Evolutionary conservation across 208 protist species (phyloP).

Genomic region (Jaenimonas drosophilae): DNA sequence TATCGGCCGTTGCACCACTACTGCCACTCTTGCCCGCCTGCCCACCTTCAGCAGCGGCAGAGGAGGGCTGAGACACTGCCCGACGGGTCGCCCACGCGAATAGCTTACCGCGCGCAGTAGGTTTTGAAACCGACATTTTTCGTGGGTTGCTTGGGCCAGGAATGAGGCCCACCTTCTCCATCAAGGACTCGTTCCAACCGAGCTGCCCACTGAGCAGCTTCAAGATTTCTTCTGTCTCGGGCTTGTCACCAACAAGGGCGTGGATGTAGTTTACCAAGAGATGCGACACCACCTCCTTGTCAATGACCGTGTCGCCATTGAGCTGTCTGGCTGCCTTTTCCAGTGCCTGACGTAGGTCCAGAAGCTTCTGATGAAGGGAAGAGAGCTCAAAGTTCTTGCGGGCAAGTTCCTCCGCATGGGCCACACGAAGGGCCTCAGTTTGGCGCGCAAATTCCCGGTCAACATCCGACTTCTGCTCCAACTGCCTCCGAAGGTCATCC

Average conservation of each 20-base stretch:
- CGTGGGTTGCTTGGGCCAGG: slow-evolving; percentile 59
- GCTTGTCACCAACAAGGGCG: slow-evolving; percentile 24
- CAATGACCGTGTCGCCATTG: slow-evolving; percentile 51
- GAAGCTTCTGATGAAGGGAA: slow-evolving; percentile 60
- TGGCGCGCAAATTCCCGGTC: slow-evolving; percentile 5
- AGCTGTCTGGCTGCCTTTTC: slow-evolving; percentile 51
- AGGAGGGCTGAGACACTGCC: background rate
- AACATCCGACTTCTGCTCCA: background rate
- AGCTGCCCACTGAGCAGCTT: slow-evolving; percentile 67
- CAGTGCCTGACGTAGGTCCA: slow-evolving; percentile 47
- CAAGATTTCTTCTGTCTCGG: slow-evolving; percentile 62
- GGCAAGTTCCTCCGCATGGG: slow-evolving; percentile 20
- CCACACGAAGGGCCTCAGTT: slow-evolving; percentile 4
- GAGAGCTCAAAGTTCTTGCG: slow-evolving; percentile 55
- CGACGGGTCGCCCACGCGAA: background rate
- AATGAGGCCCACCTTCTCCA: slow-evolving; percentile 65
- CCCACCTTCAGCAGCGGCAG: background rate
- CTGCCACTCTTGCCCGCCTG: background rate
- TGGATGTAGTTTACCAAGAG: slow-evolving; percentile 82
- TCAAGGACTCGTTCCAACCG: slow-evolving; percentile 68
- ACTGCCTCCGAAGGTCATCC: slow-evolving; percentile 15
- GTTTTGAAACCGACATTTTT: too few relatives aligned
- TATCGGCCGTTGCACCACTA: background rate
- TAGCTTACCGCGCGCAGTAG: background rate
- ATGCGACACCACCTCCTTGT: slow-evolving; percentile 78